Evolutionary conservation across 331 rosid genomes (phyloP).

Genomic region (Stylosanthes scabra): DNA sequence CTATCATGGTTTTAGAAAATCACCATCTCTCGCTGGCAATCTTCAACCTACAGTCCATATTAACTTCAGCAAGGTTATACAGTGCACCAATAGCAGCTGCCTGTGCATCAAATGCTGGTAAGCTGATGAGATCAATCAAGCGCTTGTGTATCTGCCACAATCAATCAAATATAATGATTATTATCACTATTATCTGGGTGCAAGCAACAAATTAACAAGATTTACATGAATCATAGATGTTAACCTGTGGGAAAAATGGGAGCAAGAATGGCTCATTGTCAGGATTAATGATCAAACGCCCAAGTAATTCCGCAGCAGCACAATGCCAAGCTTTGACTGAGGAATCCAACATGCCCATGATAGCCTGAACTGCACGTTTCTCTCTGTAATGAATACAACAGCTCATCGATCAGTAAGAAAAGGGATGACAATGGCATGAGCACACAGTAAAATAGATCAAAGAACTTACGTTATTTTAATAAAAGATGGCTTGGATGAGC

Average conservation of each 20-base stretch:
- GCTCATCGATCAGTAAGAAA: constrained; percentile 35
- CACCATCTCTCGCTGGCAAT: constrained; percentile 96
- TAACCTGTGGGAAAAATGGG: constrained; percentile 88
- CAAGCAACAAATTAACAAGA: constrained; percentile 10
- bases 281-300: constrained; percentile 94
- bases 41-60: constrained; percentile 96
- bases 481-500: constrained; percentile 91
- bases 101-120: constrained; percentile 88
- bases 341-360: constrained; percentile 92
- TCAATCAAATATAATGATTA: constrained; percentile 1
- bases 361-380: constrained; percentile 88
- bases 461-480: constrained; percentile 90
- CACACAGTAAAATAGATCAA: constrained; percentile 8
- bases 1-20: constrained; percentile 7
- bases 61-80: constrained; percentile 96
- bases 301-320: constrained; percentile 93
- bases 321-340: constrained; percentile 94
- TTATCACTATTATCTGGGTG: constrained; percentile 7
- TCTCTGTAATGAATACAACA: constrained; percentile 59
- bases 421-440: constrained; percentile 15
- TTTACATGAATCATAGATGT: constrained; percentile 22
- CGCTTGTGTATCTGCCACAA: constrained; percentile 85
- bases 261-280: constrained; percentile 92
- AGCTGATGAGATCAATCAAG: constrained; percentile 85
- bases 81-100: constrained; percentile 98